Percentiles rank a stretch among this genome's conserved stretches.
Conservation (phyloP, 1,284 basidiomycete genomes). For the Pholiota adiposa region DNA sequence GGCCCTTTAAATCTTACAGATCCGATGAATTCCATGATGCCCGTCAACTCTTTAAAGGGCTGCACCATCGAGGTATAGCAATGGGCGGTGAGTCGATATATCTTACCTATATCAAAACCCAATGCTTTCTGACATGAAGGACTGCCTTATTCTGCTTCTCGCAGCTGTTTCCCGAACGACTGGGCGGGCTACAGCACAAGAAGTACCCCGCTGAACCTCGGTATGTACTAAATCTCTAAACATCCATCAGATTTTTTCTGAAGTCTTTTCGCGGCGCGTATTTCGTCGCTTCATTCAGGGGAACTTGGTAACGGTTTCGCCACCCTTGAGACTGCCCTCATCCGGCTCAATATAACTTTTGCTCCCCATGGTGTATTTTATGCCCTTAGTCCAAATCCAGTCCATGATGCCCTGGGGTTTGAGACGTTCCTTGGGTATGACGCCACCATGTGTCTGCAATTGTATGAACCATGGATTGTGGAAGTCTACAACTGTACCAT, state of each 20-base stretch:
- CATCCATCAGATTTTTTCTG: neutral
- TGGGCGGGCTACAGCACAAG: conserved; percentile 40
- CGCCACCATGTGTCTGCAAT: conserved; percentile 42
- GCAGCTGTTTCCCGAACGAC: conserved; percentile 37
- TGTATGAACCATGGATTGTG: conserved; percentile 47
- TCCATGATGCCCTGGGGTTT: conserved; percentile 31
- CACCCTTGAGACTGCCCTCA: conserved; percentile 41
- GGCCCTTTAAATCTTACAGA: conserved; percentile 15
- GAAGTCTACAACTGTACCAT: conserved; percentile 42
- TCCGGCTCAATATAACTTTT: conserved; percentile 43
- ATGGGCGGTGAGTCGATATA: conserved; percentile 21
- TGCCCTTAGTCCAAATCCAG: conserved; percentile 20
- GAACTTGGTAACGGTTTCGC: conserved; percentile 37
- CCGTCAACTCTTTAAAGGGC: conserved; percentile 24
- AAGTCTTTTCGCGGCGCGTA: neutral
- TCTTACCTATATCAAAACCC: neutral
- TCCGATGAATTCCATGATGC: conserved; percentile 28
- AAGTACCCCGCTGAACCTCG: conserved; percentile 34
- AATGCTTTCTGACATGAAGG: too few species aligned
- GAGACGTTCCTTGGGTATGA: conserved; percentile 42
- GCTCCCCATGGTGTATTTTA: conserved; percentile 40
- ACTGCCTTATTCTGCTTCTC: too few species aligned
- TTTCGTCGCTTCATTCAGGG: conserved; percentile 21
- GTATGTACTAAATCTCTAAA: conserved; percentile 20
- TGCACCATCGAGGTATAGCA: conserved; percentile 14